Conservation (phyloP, 306 rosid genomes). For the Comarum palustre region DNA sequence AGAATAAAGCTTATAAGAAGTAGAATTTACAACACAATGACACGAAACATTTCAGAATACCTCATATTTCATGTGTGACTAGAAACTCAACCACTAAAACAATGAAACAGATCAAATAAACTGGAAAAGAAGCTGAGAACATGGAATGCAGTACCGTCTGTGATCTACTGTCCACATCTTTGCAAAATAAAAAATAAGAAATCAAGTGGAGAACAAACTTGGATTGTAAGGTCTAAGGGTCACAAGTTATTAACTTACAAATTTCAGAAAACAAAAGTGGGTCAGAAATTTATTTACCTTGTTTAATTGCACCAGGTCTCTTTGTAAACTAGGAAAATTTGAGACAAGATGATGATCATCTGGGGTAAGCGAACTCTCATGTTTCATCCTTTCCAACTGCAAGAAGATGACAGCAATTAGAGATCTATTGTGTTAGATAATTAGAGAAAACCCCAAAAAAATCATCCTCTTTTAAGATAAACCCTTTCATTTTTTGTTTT, state of each 20-base stretch:
- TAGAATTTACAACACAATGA: too few species aligned
- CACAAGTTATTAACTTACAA: neutral
- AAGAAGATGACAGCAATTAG: constrained; percentile 30
- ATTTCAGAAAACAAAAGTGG: neutral
- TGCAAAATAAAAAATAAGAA: constrained; percentile 23
- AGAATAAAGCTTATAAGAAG: too few species aligned
- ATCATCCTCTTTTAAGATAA: too few species aligned
- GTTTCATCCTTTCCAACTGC: constrained; percentile 91
- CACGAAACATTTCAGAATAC: too few species aligned
- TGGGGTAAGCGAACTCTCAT: constrained; percentile 53
- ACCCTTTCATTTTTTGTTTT: too few species aligned
- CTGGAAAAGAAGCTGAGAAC: too few species aligned
- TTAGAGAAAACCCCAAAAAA: too few species aligned
- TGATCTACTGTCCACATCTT: too few species aligned
- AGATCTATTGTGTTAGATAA: neutral
- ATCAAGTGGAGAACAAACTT: neutral
- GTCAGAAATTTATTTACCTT: constrained; percentile 49
- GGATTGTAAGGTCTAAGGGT: constrained; percentile 14
- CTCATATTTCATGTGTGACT: too few species aligned
- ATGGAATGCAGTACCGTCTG: too few species aligned
- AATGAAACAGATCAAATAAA: too few species aligned
- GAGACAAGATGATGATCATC: constrained; percentile 46
- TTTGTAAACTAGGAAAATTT: constrained; percentile 60
- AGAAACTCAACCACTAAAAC: too few species aligned
- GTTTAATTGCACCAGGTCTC: constrained; percentile 64